Percentiles rank a stretch among this genome's conserved stretches.
Conservation (phyloP, 140 eudicot genomes). For the Anethum foeniculum region DNA sequence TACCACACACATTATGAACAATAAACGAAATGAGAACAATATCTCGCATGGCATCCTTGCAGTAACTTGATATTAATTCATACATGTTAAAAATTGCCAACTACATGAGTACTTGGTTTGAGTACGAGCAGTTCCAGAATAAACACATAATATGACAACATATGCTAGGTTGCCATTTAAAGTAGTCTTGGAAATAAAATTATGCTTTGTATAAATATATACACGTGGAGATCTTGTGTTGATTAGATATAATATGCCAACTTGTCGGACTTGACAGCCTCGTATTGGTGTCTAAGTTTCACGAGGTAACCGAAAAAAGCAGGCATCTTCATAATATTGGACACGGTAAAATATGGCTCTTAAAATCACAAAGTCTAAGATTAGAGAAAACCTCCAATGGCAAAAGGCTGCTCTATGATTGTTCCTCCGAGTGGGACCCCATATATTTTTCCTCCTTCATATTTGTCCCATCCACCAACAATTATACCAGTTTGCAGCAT, state of each 20-base stretch:
- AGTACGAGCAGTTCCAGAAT: neutral
- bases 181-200: neutral
- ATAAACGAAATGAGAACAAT: neutral
- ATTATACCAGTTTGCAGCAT: constrained; percentile 55
- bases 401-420: constrained; percentile 45
- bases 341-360: neutral
- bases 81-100: neutral
- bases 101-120: neutral
- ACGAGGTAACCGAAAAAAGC: neutral
- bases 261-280: neutral
- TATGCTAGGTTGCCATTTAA: neutral
- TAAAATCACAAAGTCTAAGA: neutral
- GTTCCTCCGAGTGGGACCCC: constrained; percentile 63
- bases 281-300: neutral
- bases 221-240: neutral
- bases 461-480: constrained; percentile 64
- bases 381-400: constrained; percentile 33
- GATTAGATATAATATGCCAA: neutral
- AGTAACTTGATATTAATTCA: neutral
- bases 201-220: neutral
- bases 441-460: constrained; percentile 56
- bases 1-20: neutral
- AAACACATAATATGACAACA: neutral
- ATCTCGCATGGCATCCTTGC: neutral
- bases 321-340: neutral